Conservation (phyloP, 169 alveolate genomes). For the Eimeria acervulina region DNA sequence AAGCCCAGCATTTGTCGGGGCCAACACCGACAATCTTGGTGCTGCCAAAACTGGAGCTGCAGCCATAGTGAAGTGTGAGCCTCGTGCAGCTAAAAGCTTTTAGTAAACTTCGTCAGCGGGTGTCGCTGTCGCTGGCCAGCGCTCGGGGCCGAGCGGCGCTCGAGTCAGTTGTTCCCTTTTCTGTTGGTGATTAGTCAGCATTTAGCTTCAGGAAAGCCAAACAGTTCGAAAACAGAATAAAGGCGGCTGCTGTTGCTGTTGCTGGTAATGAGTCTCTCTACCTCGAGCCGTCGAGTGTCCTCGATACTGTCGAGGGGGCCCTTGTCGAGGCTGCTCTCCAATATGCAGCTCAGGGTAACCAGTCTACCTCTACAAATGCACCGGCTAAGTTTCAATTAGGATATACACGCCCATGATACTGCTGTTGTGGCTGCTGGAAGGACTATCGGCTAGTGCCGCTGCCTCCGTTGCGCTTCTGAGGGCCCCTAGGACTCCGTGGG, state of each 20-base stretch:
- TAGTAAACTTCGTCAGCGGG: neutral
- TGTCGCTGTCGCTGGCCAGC: neutral
- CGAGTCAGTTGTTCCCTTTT: neutral
- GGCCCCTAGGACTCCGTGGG: conserved; percentile 17
- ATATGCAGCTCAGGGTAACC: neutral
- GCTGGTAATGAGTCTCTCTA: neutral
- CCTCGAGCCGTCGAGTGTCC: neutral
- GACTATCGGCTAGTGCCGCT: neutral
- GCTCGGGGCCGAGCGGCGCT: neutral
- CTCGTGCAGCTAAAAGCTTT: neutral
- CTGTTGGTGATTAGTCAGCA: neutral
- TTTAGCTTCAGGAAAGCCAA: neutral
- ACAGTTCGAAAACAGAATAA: neutral
- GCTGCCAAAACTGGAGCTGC: neutral
- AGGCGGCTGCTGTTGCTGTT: neutral
- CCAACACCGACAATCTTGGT: neutral
- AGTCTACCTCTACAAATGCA: neutral
- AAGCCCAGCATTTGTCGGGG: neutral
- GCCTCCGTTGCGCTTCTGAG: neutral
- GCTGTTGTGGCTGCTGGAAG: neutral
- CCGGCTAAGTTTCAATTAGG: neutral
- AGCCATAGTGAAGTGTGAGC: neutral
- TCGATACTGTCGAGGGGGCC: neutral
- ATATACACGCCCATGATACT: neutral
- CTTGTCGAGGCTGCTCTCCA: neutral